phyloP scores from a whole-genome alignment of 371 early-diverging fungal genomes.

The Lichtheimia ramosa region DNA sequence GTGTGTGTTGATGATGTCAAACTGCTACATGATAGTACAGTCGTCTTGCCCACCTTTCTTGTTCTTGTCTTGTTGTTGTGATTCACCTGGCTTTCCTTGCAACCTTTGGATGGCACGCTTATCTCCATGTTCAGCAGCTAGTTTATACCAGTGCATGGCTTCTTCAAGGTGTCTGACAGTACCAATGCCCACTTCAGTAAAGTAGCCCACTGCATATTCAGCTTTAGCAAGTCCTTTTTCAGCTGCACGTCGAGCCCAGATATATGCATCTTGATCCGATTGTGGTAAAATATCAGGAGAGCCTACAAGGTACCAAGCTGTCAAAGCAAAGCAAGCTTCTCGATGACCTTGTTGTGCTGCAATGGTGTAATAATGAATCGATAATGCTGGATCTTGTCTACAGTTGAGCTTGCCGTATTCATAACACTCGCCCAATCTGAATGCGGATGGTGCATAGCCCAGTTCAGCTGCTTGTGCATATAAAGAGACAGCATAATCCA shows the following conservation, averaged over 20 bases:
- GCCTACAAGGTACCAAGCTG: slow-evolving; percentile 91
- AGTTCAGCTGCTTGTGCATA: slow-evolving; percentile 75
- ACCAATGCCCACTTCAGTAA: slow-evolving; percentile 83
- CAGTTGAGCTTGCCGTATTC: slow-evolving; percentile 77
- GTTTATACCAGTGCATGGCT: slow-evolving; percentile 80
- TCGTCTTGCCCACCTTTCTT: slow-evolving; percentile 40
- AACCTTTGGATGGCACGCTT: slow-evolving; percentile 71
- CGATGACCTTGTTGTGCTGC: slow-evolving; percentile 91
- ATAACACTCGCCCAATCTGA: slow-evolving; percentile 78
- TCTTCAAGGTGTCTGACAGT: slow-evolving; percentile 63
- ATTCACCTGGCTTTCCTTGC: slow-evolving; percentile 36
- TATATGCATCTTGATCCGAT: slow-evolving; percentile 85
- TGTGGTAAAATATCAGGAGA: slow-evolving; percentile 75
- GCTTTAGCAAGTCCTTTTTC: slow-evolving; percentile 86
- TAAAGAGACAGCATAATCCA: slow-evolving; percentile 72
- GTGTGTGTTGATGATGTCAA: neutral
- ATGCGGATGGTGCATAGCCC: slow-evolving; percentile 78
- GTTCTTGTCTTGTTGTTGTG: slow-evolving; percentile 8
- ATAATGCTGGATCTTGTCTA: slow-evolving; percentile 64
- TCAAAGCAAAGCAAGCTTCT: slow-evolving; percentile 86
- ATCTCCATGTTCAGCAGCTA: slow-evolving; percentile 82
- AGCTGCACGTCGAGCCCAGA: slow-evolving; percentile 87
- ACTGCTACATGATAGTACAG: slow-evolving; percentile 46
- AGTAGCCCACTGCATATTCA: slow-evolving; percentile 87
- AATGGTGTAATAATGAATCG: slow-evolving; percentile 73